Evolutionary conservation across 139 green algal species (phyloP).

Genomic region (Coelastrella sp.): DNA sequence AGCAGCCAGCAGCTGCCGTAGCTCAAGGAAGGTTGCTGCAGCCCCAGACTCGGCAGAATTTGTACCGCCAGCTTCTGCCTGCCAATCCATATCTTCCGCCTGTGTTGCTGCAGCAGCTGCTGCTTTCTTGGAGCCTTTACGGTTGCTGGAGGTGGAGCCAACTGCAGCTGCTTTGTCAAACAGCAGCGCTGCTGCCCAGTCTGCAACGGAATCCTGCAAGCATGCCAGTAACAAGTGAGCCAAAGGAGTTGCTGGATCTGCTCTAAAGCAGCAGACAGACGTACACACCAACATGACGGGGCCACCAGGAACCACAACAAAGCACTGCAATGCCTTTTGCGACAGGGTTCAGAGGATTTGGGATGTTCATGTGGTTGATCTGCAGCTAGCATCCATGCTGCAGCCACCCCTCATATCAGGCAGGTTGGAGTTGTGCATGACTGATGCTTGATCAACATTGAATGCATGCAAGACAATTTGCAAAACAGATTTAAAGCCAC

Average conservation of each 20-base stretch:
- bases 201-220: conserved; percentile 65
- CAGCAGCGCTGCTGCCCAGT: conserved; percentile 60
- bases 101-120: conserved; percentile 16
- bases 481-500: not conserved
- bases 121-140: conserved; percentile 26
- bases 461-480: not conserved
- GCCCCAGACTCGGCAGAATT: not conserved
- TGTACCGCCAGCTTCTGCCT: not conserved
- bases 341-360: too few species aligned
- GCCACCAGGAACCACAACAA: not conserved
- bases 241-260: too few species aligned
- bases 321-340: not conserved
- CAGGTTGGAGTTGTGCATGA: too few species aligned
- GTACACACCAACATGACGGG: not conserved
- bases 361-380: too few species aligned
- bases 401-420: too few species aligned
- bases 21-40: conserved; percentile 20
- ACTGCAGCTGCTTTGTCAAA: conserved; percentile 53
- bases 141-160: conserved; percentile 38
- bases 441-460: not conserved
- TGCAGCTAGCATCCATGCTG: too few species aligned
- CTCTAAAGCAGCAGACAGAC: not conserved
- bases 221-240: not conserved
- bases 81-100: conserved; percentile 23
- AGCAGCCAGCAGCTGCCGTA: conserved; percentile 67